Evolutionary conservation across 1,284 basidiomycete species (phyloP).

Genomic region (Polyporus tsugae): DNA sequence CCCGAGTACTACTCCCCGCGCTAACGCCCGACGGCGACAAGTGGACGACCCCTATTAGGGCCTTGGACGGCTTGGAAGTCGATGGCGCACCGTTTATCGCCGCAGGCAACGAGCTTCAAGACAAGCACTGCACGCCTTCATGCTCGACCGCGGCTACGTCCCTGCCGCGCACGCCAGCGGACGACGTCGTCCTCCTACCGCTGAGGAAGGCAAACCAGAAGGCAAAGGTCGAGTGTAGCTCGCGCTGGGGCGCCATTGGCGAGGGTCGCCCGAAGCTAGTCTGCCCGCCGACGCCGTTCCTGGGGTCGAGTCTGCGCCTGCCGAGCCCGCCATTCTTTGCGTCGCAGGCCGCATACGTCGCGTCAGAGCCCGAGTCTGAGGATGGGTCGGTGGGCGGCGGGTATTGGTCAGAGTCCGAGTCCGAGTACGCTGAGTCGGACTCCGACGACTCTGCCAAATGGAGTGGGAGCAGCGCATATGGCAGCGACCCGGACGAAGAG

Average conservation of each 20-base stretch:
- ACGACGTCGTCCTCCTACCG: neutral
- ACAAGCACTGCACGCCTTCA: neutral
- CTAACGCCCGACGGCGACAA: neutral
- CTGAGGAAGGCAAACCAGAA: neutral
- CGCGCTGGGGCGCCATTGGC: constrained; percentile 1
- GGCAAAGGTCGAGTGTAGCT: neutral
- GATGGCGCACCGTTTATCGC: neutral
- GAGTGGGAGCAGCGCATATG: neutral
- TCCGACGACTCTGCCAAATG: neutral
- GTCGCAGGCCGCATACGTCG: neutral
- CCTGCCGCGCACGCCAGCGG: neutral
- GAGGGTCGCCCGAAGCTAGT: constrained; percentile 1
- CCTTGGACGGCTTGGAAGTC: neutral
- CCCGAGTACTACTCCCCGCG: neutral
- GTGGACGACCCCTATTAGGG: neutral
- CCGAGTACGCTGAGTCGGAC: neutral
- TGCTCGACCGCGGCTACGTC: neutral
- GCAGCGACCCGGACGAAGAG: neutral
- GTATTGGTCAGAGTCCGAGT: neutral
- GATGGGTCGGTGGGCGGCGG: neutral
- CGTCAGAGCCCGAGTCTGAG: neutral
- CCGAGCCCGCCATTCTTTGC: neutral
- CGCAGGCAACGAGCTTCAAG: neutral
- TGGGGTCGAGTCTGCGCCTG: neutral
- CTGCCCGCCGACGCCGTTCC: constrained; percentile 1